Percentiles rank a stretch among this genome's conserved stretches.
phyloP scores from a whole-genome alignment of 176 grass and related monocot species.

The Cocos nucifera region DNA sequence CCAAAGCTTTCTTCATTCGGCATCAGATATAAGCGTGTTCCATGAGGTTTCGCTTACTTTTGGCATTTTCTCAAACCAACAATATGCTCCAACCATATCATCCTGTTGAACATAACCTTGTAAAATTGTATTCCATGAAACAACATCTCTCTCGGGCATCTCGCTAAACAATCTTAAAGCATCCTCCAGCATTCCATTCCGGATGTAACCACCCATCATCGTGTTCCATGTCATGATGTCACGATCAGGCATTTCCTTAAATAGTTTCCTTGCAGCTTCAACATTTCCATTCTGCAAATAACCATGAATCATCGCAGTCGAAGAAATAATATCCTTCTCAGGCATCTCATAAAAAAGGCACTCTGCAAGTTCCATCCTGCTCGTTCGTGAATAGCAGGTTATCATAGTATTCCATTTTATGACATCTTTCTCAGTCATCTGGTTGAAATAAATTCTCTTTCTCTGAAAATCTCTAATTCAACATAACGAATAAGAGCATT shows the following conservation, averaged over 20 bases:
- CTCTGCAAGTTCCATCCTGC: slow-evolving; percentile 40
- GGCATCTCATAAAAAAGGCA: slow-evolving; percentile 46
- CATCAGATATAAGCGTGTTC: slow-evolving; percentile 63
- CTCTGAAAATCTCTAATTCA: slow-evolving; percentile 25
- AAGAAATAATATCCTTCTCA: slow-evolving; percentile 47
- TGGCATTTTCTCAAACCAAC: slow-evolving; percentile 55
- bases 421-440: slow-evolving; percentile 31
- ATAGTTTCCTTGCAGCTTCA: slow-evolving; percentile 35
- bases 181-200: slow-evolving; percentile 43
- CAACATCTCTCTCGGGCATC: slow-evolving; percentile 54
- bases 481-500: slow-evolving; percentile 43
- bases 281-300: slow-evolving; percentile 48
- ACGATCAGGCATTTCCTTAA: slow-evolving; percentile 46
- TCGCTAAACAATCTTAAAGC: slow-evolving; percentile 46
- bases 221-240: slow-evolving; percentile 69
- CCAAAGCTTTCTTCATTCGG: slow-evolving; percentile 39
- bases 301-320: slow-evolving; percentile 53
- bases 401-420: slow-evolving; percentile 67
- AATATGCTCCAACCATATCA: slow-evolving; percentile 45
- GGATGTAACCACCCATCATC: slow-evolving; percentile 57
- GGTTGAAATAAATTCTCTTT: slow-evolving; percentile 39
- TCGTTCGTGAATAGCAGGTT: slow-evolving; percentile 33
- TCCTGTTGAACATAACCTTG: slow-evolving; percentile 49
- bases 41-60: slow-evolving; percentile 51
- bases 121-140: slow-evolving; percentile 72